Evolutionary conservation across 73 alveolate species (phyloP).

Genomic region (Halteria grandinella): DNA sequence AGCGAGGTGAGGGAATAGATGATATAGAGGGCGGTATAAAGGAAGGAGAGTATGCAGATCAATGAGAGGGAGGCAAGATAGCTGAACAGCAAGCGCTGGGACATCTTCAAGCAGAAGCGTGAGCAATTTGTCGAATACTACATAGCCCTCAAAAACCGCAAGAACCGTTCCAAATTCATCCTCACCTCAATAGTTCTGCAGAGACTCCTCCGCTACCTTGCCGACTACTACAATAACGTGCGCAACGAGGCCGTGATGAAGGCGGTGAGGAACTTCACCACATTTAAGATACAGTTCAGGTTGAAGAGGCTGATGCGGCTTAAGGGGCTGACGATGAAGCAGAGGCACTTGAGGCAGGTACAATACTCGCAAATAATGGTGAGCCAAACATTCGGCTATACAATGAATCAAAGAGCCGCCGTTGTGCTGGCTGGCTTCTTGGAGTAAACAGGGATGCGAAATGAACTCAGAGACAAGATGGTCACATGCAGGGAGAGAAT

Average conservation of each 20-base stretch:
- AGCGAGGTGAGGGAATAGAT: slow-evolving; percentile 6
- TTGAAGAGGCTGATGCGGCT: no score
- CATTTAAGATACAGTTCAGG: slow-evolving; percentile 2
- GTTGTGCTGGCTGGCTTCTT: no score
- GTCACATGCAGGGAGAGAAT: slow-evolving; percentile 10
- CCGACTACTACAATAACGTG: slow-evolving; percentile 9
- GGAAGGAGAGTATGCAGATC: background rate
- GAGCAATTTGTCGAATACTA: slow-evolving; percentile 6
- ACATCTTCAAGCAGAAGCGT: slow-evolving; percentile 9
- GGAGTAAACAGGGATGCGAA: background rate
- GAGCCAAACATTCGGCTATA: no score
- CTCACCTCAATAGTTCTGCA: background rate
- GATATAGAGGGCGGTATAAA: background rate
- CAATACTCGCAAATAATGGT: no score
- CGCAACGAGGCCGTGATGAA: slow-evolving; percentile 33
- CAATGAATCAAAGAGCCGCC: no score
- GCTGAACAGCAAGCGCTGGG: slow-evolving; percentile 39
- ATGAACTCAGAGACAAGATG: background rate
- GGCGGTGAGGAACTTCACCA: slow-evolving; percentile 38
- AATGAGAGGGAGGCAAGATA: background rate
- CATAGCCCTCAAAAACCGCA: background rate
- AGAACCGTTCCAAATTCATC: slow-evolving; percentile 1
- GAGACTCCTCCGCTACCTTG: slow-evolving; percentile 12
- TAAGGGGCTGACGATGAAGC: no score
- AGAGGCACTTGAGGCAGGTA: no score